Base-by-base conservation (phyloP, 208 protist species). In the Blastocrithidia nonstop region DNA sequence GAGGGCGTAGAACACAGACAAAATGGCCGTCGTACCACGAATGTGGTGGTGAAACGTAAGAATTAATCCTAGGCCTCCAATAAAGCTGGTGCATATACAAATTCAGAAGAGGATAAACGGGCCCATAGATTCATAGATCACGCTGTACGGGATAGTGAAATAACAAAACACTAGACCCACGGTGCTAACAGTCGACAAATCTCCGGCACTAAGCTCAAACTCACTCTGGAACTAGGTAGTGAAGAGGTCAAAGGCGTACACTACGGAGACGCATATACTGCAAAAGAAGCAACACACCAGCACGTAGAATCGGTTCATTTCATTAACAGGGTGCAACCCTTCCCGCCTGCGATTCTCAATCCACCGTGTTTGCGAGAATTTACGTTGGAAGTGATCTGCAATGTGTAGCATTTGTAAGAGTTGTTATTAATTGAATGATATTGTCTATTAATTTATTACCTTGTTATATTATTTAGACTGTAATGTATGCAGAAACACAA, bases 151-250 rank as follows among this genome's bases (percentile, higher is more conserved):
- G 20, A 81, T 57, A 26, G 66, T 70, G 24, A 73, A 69, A 49
- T 75, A 81, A 46, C 62, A 71, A 47, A 75, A 81, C n/a, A 81
- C 71, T 8, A 81, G 51, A 2, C 71, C 71, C n/a, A 81, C 58
- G 11, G 71, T 81, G 52, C 66, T 76, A 45, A 81, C 61, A 32
- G 62, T 76, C 19, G 71, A 71, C n/a, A 80, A 45, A 39, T 86
- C 76, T 13, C 76, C 56, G 3, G 46, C 62, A 35, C 54, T 49
- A 5, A 81, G 48, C 22, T 51, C 20, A 39, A 70, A 81, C 35
- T 65, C 32, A 1, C 8, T 35, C 13, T 50, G 36, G 51, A 81
- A 73, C 6, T 68, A 24, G 9, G 48, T 69, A 6, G 68, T 62
- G 48, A 83, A 83, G 28, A 83, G 55, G 50, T 83, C 73, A 43